A percentile compares a stretch with the other conserved stretches of the same genome.
Conservation (phyloP, 2,329 filamentous ascomycete genomes). For the Fusarium luffae region DNA sequence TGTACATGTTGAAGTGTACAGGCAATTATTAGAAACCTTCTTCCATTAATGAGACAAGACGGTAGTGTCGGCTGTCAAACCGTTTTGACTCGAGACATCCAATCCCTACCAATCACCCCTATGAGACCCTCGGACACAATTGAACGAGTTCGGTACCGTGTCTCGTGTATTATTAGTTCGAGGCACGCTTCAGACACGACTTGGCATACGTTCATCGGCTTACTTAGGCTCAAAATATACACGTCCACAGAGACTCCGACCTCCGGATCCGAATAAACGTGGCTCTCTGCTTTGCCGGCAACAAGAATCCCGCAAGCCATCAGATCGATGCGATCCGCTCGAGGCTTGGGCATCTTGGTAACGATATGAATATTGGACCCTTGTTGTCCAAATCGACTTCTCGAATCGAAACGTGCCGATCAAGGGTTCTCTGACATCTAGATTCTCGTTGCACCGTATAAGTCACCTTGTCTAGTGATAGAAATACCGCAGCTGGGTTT, state of each 20-base stretch:
- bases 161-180: neutral
- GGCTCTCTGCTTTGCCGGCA: neutral
- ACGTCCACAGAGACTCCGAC: neutral
- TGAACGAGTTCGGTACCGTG: neutral
- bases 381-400: neutral
- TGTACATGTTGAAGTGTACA: neutral
- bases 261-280: neutral
- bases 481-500: neutral
- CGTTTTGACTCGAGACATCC: neutral
- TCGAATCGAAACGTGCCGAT: neutral
- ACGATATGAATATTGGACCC: neutral
- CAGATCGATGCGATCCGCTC: neutral
- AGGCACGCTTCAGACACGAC: neutral
- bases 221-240: neutral
- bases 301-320: neutral
- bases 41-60: neutral
- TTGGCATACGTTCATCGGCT: neutral
- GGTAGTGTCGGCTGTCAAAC: neutral
- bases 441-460: neutral
- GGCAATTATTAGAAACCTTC: neutral
- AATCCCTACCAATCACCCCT: neutral
- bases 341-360: neutral
- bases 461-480: neutral
- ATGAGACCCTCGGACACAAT: neutral
- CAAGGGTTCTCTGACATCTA: conserved; percentile 6